phyloP scores from a whole-genome alignment of 2,329 filamentous ascomycete species.

The Penicillium glabrum region DNA sequence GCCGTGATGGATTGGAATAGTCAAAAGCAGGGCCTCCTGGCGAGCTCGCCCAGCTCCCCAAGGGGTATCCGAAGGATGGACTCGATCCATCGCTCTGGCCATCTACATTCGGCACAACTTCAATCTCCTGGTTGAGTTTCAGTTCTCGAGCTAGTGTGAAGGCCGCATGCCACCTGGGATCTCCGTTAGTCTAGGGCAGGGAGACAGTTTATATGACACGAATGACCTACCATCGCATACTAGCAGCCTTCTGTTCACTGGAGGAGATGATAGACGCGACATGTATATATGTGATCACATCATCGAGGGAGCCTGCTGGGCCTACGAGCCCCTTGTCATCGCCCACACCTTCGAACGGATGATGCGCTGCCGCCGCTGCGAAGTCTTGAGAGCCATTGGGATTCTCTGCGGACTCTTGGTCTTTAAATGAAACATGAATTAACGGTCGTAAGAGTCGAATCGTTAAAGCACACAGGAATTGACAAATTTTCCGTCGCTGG shows the following conservation, averaged over 20 bases:
- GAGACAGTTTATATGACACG: not conserved
- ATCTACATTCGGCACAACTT: slow-evolving; percentile 33
- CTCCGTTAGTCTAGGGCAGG: slow-evolving; percentile 3
- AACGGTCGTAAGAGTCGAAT: slow-evolving; percentile 81
- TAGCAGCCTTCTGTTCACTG: slow-evolving; percentile 93
- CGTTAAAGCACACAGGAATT: slow-evolving; percentile 83
- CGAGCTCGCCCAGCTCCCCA: slow-evolving; percentile 46
- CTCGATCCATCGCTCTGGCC: slow-evolving; percentile 32
- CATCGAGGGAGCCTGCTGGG: slow-evolving; percentile 75
- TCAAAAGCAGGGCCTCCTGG: slow-evolving; percentile 49
- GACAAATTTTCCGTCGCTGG: slow-evolving; percentile 79
- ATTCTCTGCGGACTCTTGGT: slow-evolving; percentile 47
- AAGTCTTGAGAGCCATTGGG: slow-evolving; percentile 67
- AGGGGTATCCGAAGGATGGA: slow-evolving; percentile 32
- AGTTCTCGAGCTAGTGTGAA: slow-evolving; percentile 88
- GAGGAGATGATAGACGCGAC: slow-evolving; percentile 88
- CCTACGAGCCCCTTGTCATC: slow-evolving; percentile 45
- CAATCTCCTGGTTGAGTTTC: slow-evolving; percentile 79
- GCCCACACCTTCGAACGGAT: slow-evolving; percentile 56
- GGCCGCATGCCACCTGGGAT: slow-evolving; percentile 73
- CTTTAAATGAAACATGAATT: slow-evolving; percentile 68
- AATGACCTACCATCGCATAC: slow-evolving; percentile 67
- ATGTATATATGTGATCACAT: slow-evolving; percentile 89
- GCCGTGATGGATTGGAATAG: slow-evolving; percentile 38
- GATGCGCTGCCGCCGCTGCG: slow-evolving; percentile 65